Percentiles rank a stretch among this genome's conserved stretches.
phyloP scores from a whole-genome alignment of 2,329 filamentous ascomycete species.

The Penicillium sp. region DNA sequence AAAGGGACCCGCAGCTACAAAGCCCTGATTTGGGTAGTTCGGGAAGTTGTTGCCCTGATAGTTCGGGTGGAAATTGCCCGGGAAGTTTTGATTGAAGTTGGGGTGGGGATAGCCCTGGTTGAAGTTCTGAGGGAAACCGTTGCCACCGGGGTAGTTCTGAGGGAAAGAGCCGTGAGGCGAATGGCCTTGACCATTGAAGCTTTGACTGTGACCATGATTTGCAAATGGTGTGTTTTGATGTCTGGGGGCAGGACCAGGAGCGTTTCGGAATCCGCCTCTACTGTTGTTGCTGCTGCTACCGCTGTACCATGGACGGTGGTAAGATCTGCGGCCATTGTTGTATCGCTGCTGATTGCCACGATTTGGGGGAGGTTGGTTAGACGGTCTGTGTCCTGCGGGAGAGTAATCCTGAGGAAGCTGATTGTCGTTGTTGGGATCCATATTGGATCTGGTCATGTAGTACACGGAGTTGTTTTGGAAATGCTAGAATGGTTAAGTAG shows the following conservation, averaged over 20 bases:
- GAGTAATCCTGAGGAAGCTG: neutral
- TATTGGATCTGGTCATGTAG: conserved; percentile 16
- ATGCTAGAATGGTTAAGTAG: conserved; percentile 6
- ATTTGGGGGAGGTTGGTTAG: neutral
- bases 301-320: conserved; percentile 1
- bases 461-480: conserved; percentile 15
- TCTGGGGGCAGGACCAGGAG: neutral
- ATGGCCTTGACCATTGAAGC: neutral
- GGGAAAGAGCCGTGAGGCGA: neutral
- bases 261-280: conserved; percentile 4
- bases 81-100: neutral
- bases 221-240: neutral
- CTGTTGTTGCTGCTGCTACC: neutral
- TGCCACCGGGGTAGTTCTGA: neutral
- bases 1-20: neutral
- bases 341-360: conserved; percentile 2
- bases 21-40: neutral
- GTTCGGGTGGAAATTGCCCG: neutral
- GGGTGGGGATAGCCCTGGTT: conserved; percentile 4
- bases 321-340: conserved; percentile 1
- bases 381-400: neutral
- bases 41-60: neutral
- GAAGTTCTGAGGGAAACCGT: neutral
- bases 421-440: conserved; percentile 9
- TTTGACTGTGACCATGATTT: neutral